Evolutionary conservation across 305 asterid species (phyloP), one percentile per base, ranked within the genome.

Genomic region (Rubia peregrina): DNA sequence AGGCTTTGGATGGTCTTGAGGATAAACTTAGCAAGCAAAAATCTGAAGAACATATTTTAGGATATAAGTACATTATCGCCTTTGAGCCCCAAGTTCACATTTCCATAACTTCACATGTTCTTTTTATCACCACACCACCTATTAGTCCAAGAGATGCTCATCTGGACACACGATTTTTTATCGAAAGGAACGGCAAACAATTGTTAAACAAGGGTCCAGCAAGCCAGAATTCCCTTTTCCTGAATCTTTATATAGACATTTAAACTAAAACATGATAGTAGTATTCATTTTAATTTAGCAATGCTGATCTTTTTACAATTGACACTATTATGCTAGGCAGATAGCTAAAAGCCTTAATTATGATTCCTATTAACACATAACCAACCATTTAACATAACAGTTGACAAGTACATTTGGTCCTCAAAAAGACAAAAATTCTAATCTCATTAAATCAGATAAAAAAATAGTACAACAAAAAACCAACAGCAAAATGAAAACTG

Each of bases 401-500:
- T 62, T 13, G 26, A 61, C 66, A 24, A 26, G 60, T 26, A 8
- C n/a, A 24, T 57, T 70, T 14, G 0, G 62, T 33, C 33, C 19
- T 33, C 41, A 38, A 40, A 9, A 46, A 19, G 46, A 30, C 9
- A 11, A 68, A 21, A 38, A 3, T 55, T 56, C n/a, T 33, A 51
- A 19, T 14, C 9, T 46, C 26, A 21, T 26, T 56, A 17, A 46
- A 38, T 41, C 67, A 55, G 40, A 8, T 14, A 48, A 48, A 48
- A 57, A 24, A 42, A n/a, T 33, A 53, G n/a, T 43, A 17, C 8
- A 30, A 67, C 64, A 70, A 17, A 4, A 40, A 76, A 70, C 33
- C 56, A 49, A 30, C 36, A 30, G 24, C 43, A 63, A 70, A 75
- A 7, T 48, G 24, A 74, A 71, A 63, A 59, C 13, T 6, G 53